phyloP scores from a whole-genome alignment of 495 filamentous ascomycete genomes.

The Sabuloglossum arenarium region DNA sequence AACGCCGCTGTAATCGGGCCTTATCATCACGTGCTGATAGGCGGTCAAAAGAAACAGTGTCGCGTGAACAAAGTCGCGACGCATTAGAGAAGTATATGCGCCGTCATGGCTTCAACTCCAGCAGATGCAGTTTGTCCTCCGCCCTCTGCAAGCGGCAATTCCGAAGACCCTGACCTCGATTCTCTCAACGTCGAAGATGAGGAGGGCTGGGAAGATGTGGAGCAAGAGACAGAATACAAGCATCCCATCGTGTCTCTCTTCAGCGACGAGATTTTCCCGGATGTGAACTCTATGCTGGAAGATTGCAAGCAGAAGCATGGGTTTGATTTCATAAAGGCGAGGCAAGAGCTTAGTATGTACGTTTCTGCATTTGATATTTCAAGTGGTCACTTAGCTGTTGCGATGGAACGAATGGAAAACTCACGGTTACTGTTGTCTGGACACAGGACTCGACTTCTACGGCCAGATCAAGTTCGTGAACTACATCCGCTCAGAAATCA shows the following conservation, averaged over 20 bases:
- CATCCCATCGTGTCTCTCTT: slow-evolving; percentile 40
- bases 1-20: no score
- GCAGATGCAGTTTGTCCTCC: neutral
- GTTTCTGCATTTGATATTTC: neutral
- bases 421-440: neutral
- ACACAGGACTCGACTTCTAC: slow-evolving; percentile 55
- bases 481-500: slow-evolving; percentile 40
- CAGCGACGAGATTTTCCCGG: slow-evolving; percentile 42
- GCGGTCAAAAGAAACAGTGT: neutral
- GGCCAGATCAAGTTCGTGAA: slow-evolving; percentile 71
- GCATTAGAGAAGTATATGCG: neutral
- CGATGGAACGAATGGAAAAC: neutral
- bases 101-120: neutral
- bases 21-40: neutral
- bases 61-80: neutral
- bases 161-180: slow-evolving; percentile 13
- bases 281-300: slow-evolving; percentile 43
- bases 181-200: slow-evolving; percentile 22
- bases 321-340: slow-evolving; percentile 51
- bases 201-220: slow-evolving; percentile 66
- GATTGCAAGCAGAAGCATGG: slow-evolving; percentile 49
- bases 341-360: slow-evolving; percentile 38
- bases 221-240: slow-evolving; percentile 44
- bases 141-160: slow-evolving; percentile 1
- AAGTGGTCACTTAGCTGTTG: no score